Evolutionary conservation across 208 protist species (phyloP).

Genomic region (Crithidia fasciculata): DNA sequence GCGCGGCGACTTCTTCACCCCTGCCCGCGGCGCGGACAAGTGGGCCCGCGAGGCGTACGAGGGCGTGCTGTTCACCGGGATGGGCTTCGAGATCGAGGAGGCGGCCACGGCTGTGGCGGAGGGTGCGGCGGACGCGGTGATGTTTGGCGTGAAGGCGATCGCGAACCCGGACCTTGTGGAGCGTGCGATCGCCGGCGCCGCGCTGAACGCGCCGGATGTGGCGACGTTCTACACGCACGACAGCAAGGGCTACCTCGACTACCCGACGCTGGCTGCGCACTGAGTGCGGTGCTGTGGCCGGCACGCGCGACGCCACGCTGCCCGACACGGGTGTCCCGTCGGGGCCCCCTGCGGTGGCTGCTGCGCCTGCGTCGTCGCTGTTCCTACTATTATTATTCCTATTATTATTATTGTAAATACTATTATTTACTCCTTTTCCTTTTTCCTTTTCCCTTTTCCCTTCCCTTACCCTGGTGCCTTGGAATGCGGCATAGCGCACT

Average conservation of each 20-base stretch:
- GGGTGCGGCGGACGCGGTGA: constrained; percentile 57
- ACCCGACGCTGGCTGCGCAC: too few relatives aligned
- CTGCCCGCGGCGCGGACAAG: constrained; percentile 35
- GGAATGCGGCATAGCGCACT: too few relatives aligned
- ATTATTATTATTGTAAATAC: too few relatives aligned
- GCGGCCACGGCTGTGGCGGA: constrained; percentile 40
- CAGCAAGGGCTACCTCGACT: constrained; percentile 35
- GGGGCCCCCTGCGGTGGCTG: too few relatives aligned
- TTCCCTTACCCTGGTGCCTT: too few relatives aligned
- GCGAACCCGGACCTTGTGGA: constrained; percentile 78
- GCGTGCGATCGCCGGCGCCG: constrained; percentile 35
- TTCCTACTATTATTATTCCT: too few relatives aligned
- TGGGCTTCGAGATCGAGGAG: constrained; percentile 52
- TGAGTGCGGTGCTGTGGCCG: too few relatives aligned
- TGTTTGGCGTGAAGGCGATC: constrained; percentile 61
- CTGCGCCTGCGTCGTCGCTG: too few relatives aligned
- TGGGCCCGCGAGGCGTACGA: constrained; percentile 60
- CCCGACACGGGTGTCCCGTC: too few relatives aligned
- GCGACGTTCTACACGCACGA: constrained; percentile 22
- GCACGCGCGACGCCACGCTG: too few relatives aligned
- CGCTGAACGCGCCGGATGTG: constrained; percentile 36
- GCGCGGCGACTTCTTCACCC: constrained; percentile 37
- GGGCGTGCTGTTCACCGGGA: constrained; percentile 51
- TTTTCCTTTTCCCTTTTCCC: too few relatives aligned
- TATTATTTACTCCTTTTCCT: too few relatives aligned